Conservation (phyloP, 2,329 filamentous ascomycete genomes). For the Myriosclerotinia duriaeana region DNA sequence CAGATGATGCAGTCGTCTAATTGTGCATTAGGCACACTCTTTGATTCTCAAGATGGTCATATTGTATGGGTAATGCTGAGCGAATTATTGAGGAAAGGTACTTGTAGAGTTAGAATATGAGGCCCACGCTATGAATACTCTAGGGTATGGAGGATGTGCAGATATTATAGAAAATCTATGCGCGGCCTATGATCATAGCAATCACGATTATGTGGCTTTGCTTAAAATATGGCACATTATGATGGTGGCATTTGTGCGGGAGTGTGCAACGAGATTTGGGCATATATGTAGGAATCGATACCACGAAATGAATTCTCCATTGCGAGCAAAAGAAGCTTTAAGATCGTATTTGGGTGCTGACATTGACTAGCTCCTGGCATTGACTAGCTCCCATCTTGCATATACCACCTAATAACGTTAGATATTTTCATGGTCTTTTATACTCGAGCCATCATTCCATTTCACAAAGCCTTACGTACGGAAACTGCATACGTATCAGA, state of each 20-base stretch:
- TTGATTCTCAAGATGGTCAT: background rate
- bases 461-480: background rate
- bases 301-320: background rate
- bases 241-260: background rate
- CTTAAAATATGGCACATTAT: background rate
- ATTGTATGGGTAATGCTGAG: background rate
- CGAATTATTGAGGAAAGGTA: background rate
- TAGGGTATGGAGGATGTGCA: background rate
- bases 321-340: background rate
- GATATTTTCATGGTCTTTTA: fast-evolving
- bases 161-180: background rate
- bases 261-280: background rate
- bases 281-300: background rate
- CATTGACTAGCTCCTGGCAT: background rate
- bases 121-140: fast-evolving
- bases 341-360: too few relatives aligned
- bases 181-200: background rate
- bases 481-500: too few relatives aligned
- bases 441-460: background rate
- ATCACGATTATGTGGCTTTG: background rate
- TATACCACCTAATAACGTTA: too few relatives aligned
- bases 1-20: background rate
- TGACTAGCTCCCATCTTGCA: background rate
- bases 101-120: background rate
- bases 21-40: fast-evolving